Conservation (phyloP, 192 early-diverging fungal species). For the Coemansia sp. region DNA sequence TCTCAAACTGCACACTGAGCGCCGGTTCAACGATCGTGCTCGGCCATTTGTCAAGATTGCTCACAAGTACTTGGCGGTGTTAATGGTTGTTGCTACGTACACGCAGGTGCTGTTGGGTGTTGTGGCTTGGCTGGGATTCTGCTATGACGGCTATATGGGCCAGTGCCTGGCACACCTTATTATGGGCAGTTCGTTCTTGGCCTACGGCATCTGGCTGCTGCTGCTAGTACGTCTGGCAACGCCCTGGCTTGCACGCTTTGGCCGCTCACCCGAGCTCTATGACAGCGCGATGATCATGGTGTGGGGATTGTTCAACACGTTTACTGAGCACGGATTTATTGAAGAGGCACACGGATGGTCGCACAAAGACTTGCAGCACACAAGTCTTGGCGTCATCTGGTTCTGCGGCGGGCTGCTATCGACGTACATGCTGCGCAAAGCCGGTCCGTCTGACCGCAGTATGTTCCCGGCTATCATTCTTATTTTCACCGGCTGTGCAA, state of each 20-base stretch:
- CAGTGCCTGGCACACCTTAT: slow-evolving; percentile 73
- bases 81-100: slow-evolving; percentile 60
- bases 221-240: slow-evolving; percentile 58
- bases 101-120: slow-evolving; percentile 67
- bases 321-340: slow-evolving; percentile 66
- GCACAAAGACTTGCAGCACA: slow-evolving; percentile 69
- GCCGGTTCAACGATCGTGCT: slow-evolving; percentile 55
- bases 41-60: slow-evolving; percentile 52
- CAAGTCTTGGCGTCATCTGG: slow-evolving; percentile 69
- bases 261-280: slow-evolving; percentile 67
- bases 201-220: slow-evolving; percentile 63
- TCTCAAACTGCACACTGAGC: slow-evolving; percentile 61
- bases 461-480: slow-evolving; percentile 65
- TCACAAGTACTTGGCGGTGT: slow-evolving; percentile 57
- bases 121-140: slow-evolving; percentile 63
- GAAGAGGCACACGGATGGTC: slow-evolving; percentile 58
- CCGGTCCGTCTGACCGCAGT: slow-evolving; percentile 49
- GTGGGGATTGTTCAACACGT: slow-evolving; percentile 72
- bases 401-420: slow-evolving; percentile 63
- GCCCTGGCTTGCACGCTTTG: slow-evolving; percentile 58
- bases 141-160: slow-evolving; percentile 61
- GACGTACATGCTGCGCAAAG: slow-evolving; percentile 51
- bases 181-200: slow-evolving; percentile 71
- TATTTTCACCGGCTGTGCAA: slow-evolving; percentile 61
- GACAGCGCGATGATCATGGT: slow-evolving; percentile 65